Base-by-base conservation (phyloP, 352 stramenopile species). In the Phytophthora agathidicida region DNA sequence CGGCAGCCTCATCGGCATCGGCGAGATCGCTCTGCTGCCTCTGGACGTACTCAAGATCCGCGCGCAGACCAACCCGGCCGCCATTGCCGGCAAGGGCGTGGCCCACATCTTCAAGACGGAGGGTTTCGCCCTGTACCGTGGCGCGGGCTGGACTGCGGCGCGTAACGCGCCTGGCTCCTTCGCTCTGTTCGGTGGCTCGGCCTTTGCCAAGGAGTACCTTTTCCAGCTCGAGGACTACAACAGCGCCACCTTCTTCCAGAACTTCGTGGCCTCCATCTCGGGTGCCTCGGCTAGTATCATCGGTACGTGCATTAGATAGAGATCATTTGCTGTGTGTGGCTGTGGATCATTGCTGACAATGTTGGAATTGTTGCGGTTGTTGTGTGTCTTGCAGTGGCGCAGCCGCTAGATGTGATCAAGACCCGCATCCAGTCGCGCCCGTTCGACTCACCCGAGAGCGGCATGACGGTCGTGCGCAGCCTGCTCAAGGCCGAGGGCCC, bases 11-110 rank as follows among this genome's bases (percentile, higher is more conserved):
- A 98, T 98, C 49, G 95, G 95, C 36, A 83, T 98, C 22, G 95
- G 95, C 49, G 95, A 98, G 80, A 97, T 98, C 53, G 86, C 89
- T 38, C 76, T 98, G 23, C 71, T 98, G 55, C 95, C 95, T 16
- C 78, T 98, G n/a, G 94, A 98, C 65, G 90, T 98, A 63, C 87
- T 98, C 58, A 98, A 98, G 82, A 98, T 98, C 66, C 97, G 97
- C 65, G 92, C 94, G 13, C 95, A 98, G 73, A 98, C 94, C 55
- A 96, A 97, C 77, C 95, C 95, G 19, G 91, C 93, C 43, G 89
- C 91, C 26, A 91, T 98, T 44, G 83, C 83, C 27, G 93, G 93
- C 49, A 89, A 96, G 35, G 94, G 94, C 35, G 66, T 98, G 28
- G 57, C 96, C 22, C 75, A 97, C 63, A 98, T 98, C 65, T 96